Evolutionary conservation across 768 basidiomycete species (phyloP), one percentile per base, ranked within the genome.

Genomic region (Hypholoma fasciculare): DNA sequence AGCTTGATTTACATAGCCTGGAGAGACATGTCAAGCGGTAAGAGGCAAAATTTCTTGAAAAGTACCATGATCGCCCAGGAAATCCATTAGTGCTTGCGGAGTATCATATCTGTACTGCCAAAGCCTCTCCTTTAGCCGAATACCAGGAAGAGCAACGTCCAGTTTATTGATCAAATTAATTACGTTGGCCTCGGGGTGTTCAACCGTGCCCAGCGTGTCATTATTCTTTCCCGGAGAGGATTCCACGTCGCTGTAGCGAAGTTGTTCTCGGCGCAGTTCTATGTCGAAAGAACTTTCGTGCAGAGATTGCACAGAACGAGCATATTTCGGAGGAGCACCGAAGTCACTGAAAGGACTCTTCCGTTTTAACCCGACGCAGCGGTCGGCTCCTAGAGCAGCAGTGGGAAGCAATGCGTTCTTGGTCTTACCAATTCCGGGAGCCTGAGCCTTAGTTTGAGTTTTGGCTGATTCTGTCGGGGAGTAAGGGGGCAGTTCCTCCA

Each of bases 1-100:
- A 7, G 69, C 75, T 26, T 74, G 66, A 61, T 76, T 83, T 17
- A 87, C 72, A 57, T 79, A 75, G 4, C 82, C 84, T 85, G 59
- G 6, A 12, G 44, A 6, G 38, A 46, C 30, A 9, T 34, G 30
- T 34, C 30, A 34, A 34, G 9, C 30, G 30, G 9, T 14, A 2
- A 16, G 19, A 30, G 52, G 17, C 30, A 16, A 49, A 49, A 36
- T 17, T 43, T 47, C 36, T 34, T 16, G 7, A 42, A 1, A 23
- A 56, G 50, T 65, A 75, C 80, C 76, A 59, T 75, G 64, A 14
- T 72, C 63, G 17, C 70, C 72, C 38, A 82, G 68, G 55, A 76
- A 74, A 56, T 73, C 65, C 14, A 76, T 74, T 27, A 85, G 74
- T 26, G 63, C 62, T 65, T 85, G 82, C 59, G 81, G 76, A 16